Conservation (phyloP, 78 protist species). For the Anaeramoeba flamelloides region DNA sequence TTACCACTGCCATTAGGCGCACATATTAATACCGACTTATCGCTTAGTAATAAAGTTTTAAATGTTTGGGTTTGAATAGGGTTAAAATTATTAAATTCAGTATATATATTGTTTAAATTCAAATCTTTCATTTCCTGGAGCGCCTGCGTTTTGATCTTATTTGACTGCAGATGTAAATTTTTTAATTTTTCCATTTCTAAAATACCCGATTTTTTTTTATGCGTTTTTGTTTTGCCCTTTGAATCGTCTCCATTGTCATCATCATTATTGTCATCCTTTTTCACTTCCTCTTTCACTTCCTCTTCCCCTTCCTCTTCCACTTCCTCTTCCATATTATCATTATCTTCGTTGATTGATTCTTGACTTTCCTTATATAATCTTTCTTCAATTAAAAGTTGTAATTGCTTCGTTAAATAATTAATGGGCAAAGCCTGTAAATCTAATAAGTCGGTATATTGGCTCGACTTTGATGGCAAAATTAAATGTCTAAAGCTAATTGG, state of each 20-base stretch:
- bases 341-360: neutral
- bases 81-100: conserved; percentile 64
- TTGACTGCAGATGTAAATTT: neutral
- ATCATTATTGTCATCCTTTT: no score
- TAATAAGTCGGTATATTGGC: neutral
- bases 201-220: no score
- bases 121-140: no score
- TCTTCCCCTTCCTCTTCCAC: neutral
- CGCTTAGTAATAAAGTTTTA: conserved; percentile 63
- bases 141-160: no score
- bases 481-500: conserved; percentile 81
- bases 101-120: neutral
- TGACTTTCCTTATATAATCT: no score
- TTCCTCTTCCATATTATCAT: neutral
- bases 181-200: no score
- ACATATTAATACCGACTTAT: conserved; percentile 80
- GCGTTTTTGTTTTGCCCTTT: no score
- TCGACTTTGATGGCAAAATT: conserved; percentile 63
- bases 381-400: no score
- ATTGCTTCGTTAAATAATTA: no score
- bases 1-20: conserved; percentile 90
- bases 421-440: conserved; percentile 11
- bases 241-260: no score
- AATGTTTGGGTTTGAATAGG: conserved; percentile 91
- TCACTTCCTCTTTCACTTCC: no score